A percentile compares a stretch with the other conserved stretches of the same genome.
Conservation (phyloP, 345 rosid species). For the Carallia brachiata region DNA sequence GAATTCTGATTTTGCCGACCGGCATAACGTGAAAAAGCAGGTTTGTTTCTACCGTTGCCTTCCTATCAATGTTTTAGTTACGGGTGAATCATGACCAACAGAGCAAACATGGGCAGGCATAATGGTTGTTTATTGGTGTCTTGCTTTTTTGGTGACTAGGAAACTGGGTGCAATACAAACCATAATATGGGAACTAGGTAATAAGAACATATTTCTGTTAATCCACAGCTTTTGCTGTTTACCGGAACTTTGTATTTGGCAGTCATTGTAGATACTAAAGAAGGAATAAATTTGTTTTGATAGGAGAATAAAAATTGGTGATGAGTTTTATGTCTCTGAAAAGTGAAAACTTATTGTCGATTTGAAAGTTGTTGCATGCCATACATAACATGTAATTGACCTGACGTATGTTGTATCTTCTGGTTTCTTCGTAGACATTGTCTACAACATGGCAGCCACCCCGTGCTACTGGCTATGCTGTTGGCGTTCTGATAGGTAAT, state of each 20-base stretch:
- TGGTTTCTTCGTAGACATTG: constrained; percentile 49
- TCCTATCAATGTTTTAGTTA: not conserved
- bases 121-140: not conserved
- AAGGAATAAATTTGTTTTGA: too few species aligned
- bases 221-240: not conserved
- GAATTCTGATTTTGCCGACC: constrained; percentile 36
- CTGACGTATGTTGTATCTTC: not conserved
- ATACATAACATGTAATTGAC: not conserved
- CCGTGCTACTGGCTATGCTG: constrained; percentile 49
- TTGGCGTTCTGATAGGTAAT: constrained; percentile 72
- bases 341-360: not conserved
- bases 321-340: too few species aligned
- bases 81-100: not conserved
- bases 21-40: constrained; percentile 53
- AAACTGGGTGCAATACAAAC: not conserved
- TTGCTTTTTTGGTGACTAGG: not conserved
- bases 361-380: not conserved
- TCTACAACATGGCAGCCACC: constrained; percentile 51
- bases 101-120: not conserved
- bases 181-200: not conserved
- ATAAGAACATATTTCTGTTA: not conserved
- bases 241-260: not conserved
- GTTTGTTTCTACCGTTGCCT: constrained; percentile 32
- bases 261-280: too few species aligned
- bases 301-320: too few species aligned